Percentiles rank a stretch among this genome's conserved stretches.
Conservation (phyloP, 495 filamentous ascomycete species). For the Xylaria longipes region DNA sequence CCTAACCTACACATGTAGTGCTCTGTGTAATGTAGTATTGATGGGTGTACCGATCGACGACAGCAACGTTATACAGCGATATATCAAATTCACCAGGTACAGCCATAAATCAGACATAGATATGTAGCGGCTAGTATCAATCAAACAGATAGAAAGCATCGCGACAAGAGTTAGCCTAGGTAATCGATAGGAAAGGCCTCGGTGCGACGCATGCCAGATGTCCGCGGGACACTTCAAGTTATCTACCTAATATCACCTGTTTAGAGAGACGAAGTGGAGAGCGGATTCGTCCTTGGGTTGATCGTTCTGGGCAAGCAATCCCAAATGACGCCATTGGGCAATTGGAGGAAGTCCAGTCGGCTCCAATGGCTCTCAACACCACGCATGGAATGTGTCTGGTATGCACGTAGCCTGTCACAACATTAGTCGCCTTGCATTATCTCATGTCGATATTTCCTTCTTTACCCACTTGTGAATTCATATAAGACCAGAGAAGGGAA, state of each 20-base stretch:
- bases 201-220: not conserved
- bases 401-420: conserved; percentile 3
- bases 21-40: not conserved
- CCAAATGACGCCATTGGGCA: conserved; percentile 16
- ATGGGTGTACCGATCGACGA: not conserved
- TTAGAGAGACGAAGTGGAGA: not conserved
- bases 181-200: not conserved
- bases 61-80: not conserved
- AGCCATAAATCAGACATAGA: not conserved
- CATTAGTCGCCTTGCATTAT: not conserved
- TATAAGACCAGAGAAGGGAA: not conserved
- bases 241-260: not conserved
- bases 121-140: not conserved
- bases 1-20: not conserved
- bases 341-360: not conserved
- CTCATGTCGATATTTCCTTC: not conserved
- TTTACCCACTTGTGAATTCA: not conserved
- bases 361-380: not conserved
- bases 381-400: not conserved
- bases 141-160: not conserved
- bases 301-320: not conserved
- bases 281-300: not conserved
- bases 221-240: not conserved
- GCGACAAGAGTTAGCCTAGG: not conserved
- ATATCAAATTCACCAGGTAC: not conserved